Conservation (phyloP, 2,329 filamentous ascomycete species). For the Lasiodiplodia gonubiensis region DNA sequence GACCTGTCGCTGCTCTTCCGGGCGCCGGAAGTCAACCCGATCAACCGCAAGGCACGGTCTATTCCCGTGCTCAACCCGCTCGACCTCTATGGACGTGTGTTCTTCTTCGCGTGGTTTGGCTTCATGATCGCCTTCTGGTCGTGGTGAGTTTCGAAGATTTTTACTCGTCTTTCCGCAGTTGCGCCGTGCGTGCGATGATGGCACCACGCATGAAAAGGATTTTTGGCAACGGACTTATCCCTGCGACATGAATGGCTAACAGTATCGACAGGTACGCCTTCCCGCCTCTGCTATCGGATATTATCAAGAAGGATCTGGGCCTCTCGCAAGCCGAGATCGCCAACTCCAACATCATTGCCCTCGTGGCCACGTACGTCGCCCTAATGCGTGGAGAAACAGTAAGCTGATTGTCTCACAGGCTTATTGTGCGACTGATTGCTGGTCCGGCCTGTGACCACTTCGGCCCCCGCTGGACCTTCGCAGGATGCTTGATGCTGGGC, state of each 20-base stretch:
- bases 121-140: conserved; percentile 90
- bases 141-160: conserved; percentile 55
- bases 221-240: conserved; percentile 5
- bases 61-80: conserved; percentile 80
- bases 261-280: conserved; percentile 75
- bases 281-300: conserved; percentile 77
- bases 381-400: conserved; percentile 36
- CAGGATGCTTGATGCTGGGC: conserved; percentile 75
- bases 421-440: conserved; percentile 77
- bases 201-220: conserved; percentile 8
- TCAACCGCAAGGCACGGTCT: conserved; percentile 81
- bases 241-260: conserved; percentile 8
- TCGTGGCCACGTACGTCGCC: conserved; percentile 54
- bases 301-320: conserved; percentile 78
- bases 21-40: conserved; percentile 79
- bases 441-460: conserved; percentile 86
- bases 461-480: conserved; percentile 81
- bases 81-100: conserved; percentile 82
- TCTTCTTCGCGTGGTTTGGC: conserved; percentile 87
- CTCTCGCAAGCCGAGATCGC: conserved; percentile 74
- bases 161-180: background rate
- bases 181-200: conserved; percentile 17
- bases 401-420: conserved; percentile 40
- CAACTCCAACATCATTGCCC: conserved; percentile 89
- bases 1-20: conserved; percentile 31